These are phyloP conservation scores for Hygrocybe punicea DNA, from an alignment of 768 basidiomycete species.

Conservation along the genomic window DNA sequence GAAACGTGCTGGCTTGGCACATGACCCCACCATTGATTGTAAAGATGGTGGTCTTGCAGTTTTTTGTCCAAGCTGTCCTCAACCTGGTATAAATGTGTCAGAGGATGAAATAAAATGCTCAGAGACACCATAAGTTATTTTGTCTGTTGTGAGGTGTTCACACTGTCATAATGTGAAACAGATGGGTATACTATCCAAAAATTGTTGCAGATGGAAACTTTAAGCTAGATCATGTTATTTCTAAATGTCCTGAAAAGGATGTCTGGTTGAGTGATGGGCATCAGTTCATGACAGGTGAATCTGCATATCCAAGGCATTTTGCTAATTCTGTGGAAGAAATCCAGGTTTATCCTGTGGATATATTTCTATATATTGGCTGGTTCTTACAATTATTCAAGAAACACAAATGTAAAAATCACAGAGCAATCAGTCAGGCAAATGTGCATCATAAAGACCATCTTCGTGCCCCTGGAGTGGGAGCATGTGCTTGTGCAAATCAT, in stretches of 20 bases:
- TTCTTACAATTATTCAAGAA: slow-evolving; percentile 13
- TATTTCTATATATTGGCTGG: neutral
- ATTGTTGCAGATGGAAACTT: slow-evolving; percentile 29
- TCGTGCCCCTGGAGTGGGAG: slow-evolving; percentile 28
- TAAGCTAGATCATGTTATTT: slow-evolving; percentile 24
- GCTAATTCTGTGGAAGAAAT: neutral
- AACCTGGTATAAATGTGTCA: slow-evolving; percentile 12
- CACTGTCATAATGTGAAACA: neutral
- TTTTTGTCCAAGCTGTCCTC: slow-evolving; percentile 7
- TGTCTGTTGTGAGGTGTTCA: neutral
- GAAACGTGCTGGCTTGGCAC: slow-evolving; percentile 1
- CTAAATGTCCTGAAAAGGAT: slow-evolving; percentile 22
- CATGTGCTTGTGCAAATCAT: slow-evolving; percentile 30
- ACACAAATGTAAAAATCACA: slow-evolving; percentile 16
- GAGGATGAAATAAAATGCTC: neutral
- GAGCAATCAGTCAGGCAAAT: slow-evolving; percentile 17
- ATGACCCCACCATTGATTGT: neutral
- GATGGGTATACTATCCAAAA: slow-evolving; percentile 1
- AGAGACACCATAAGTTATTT: neutral
- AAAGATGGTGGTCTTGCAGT: neutral
- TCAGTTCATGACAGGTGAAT: slow-evolving; percentile 22
- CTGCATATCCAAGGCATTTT: slow-evolving; percentile 23
- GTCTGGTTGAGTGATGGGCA: slow-evolving; percentile 26
- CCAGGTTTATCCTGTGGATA: neutral
- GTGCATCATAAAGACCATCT: slow-evolving; percentile 12